phyloP scores from a whole-genome alignment of 768 basidiomycete genomes.

The Auriscalpium vulgare region DNA sequence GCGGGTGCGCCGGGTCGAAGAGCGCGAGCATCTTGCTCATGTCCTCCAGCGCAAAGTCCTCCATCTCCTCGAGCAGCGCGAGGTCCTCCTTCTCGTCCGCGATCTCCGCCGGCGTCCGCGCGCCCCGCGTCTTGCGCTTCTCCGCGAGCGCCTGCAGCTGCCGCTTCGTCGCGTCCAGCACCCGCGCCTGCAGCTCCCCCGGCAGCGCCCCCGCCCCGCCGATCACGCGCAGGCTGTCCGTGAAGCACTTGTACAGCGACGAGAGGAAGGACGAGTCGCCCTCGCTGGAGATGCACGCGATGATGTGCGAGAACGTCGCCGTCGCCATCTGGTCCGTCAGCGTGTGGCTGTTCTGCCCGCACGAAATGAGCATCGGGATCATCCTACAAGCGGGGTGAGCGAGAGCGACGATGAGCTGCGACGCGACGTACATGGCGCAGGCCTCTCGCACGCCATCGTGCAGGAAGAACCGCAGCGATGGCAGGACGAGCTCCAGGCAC shows the following conservation, averaged over 20 bases:
- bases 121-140: constrained; percentile 47
- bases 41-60: constrained; percentile 75
- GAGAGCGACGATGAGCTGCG: not conserved
- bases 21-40: constrained; percentile 55
- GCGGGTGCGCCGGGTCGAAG: constrained; percentile 52
- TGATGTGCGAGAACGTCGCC: constrained; percentile 50
- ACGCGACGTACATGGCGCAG: constrained; percentile 51
- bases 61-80: constrained; percentile 71
- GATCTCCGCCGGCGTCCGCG: constrained; percentile 24
- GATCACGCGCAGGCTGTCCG: constrained; percentile 51
- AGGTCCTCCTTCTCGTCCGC: constrained; percentile 62
- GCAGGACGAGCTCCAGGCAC: constrained; percentile 63
- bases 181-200: constrained; percentile 40
- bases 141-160: constrained; percentile 68
- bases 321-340: constrained; percentile 62
- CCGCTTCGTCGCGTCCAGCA: constrained; percentile 63
- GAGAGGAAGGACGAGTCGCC: constrained; percentile 70
- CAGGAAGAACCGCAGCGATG: constrained; percentile 67
- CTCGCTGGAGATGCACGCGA: constrained; percentile 58
- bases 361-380: constrained; percentile 60
- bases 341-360: constrained; percentile 57
- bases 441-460: constrained; percentile 83
- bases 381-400: constrained; percentile 35
- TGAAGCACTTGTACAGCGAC: constrained; percentile 66
- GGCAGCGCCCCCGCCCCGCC: constrained; percentile 47